These are phyloP conservation scores for Ballota nigra DNA, from an alignment of 257 asterid genomes.

Conservation along the genomic window DNA sequence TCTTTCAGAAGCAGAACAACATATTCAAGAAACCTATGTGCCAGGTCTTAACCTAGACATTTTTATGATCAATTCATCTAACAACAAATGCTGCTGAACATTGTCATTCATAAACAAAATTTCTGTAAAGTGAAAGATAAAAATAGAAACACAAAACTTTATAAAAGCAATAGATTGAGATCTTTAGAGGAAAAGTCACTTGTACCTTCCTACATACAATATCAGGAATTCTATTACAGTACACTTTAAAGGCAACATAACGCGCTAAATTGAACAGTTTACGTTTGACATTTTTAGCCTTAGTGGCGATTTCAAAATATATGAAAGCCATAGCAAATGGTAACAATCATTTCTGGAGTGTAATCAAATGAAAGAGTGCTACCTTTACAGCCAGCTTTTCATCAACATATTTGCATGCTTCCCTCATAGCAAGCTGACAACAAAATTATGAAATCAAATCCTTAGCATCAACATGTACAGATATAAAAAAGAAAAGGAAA, in stretches of 20 bases:
- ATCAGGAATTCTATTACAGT: neutral
- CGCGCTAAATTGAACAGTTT: neutral
- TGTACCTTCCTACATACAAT: neutral
- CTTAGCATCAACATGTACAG: conserved; percentile 4
- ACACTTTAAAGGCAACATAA: neutral
- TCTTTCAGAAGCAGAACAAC: neutral
- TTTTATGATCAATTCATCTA: neutral
- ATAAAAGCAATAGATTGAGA: neutral
- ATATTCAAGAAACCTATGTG: conserved; percentile 3
- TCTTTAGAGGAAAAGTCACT: neutral
- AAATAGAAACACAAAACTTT: neutral
- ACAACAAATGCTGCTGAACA: neutral
- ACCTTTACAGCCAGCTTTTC: conserved; percentile 91
- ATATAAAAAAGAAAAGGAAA: neutral
- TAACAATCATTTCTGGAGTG: neutral
- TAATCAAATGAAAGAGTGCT: conserved; percentile 16
- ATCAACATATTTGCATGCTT: conserved; percentile 96
- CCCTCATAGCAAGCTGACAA: conserved; percentile 96
- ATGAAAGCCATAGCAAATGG: neutral
- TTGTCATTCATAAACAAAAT: neutral
- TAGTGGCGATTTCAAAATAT: neutral
- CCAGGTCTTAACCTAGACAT: neutral
- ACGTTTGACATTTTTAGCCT: neutral
- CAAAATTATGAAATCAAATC: conserved; percentile 15
- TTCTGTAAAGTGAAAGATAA: neutral